Evolutionary conservation across 805 yeast genomes (phyloP), one percentile per base, ranked within the genome.

Genomic region (Myxozyma melibiosi): DNA sequence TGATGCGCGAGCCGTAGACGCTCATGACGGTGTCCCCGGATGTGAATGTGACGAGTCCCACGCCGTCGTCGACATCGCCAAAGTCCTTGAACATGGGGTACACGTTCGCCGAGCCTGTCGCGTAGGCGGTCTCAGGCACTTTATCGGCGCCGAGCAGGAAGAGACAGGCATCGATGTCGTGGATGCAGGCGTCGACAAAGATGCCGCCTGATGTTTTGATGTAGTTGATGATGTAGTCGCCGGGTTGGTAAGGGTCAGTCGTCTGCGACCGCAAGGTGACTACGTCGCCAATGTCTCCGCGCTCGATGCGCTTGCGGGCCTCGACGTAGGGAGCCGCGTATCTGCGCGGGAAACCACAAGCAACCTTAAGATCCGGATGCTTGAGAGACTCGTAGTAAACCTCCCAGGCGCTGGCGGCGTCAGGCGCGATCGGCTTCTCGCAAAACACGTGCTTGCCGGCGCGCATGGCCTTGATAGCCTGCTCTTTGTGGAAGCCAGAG

Each of bases 161-260:
- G 18, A 63, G 49, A 53, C 61, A 55, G 22, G 52, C 48, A 42
- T 65, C 68, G 34, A 65, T 50, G 40, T 65, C 68, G 39, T 65
- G 68, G 16, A 65, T 64, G 14, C 44, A 42, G 42, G 59, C 55
- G 50, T 65, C 68, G n/a, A 65, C 61, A 35, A 66, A 62, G 25
- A 66, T 66, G 13, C 68, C 66, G 18, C 68, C 68, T 5, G 68
- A 66, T n/a, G 35, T 44, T 35, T 55, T 62, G 52, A 59, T 51
- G 46, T 63, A 66, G 37, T 62, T 53, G 51, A 59, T 38, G 28
- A 65, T 59, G 41, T 34, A 50, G 2, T 62, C 55, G 4, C 51
- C 38, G n/a, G 37, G 30, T 46, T 53, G 48, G 11, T 43, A 45
- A 31, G 44, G 44, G 34, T 64, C 67, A 14, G 64, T 41, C 8